phyloP scores from a whole-genome alignment of 345 rosid genomes.

The Alliaria petiolata region DNA sequence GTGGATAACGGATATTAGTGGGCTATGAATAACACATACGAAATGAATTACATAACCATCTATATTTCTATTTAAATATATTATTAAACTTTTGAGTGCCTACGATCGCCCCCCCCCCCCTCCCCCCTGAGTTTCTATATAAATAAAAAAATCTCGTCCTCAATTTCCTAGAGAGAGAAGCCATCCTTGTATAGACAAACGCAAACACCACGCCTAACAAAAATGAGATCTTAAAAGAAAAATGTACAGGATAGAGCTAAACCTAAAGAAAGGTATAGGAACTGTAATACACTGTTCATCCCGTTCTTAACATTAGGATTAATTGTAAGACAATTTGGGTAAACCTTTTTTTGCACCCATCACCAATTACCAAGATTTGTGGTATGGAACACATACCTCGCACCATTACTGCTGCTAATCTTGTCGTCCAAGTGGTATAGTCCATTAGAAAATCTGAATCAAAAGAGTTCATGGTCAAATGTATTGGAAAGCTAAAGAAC shows the following conservation, averaged over 20 bases:
- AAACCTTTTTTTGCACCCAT: neutral
- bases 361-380: neutral
- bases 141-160: neutral
- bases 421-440: slow-evolving; percentile 33
- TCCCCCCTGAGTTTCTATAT: neutral
- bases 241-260: neutral
- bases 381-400: slow-evolving; percentile 29
- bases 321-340: neutral
- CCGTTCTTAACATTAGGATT: neutral
- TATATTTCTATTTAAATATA: neutral
- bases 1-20: neutral
- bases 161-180: neutral
- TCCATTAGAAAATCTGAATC: slow-evolving; percentile 47
- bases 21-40: neutral
- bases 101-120: neutral
- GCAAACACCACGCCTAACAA: neutral
- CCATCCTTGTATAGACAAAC: neutral
- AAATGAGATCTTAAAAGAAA: neutral
- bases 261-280: neutral
- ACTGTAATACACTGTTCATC: neutral
- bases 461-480: slow-evolving; percentile 15
- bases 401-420: slow-evolving; percentile 14
- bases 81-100: neutral
- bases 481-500: neutral
- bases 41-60: neutral